phyloP scores from a whole-genome alignment of 2,329 filamentous ascomycete species.

The Cladosporium sp. region DNA sequence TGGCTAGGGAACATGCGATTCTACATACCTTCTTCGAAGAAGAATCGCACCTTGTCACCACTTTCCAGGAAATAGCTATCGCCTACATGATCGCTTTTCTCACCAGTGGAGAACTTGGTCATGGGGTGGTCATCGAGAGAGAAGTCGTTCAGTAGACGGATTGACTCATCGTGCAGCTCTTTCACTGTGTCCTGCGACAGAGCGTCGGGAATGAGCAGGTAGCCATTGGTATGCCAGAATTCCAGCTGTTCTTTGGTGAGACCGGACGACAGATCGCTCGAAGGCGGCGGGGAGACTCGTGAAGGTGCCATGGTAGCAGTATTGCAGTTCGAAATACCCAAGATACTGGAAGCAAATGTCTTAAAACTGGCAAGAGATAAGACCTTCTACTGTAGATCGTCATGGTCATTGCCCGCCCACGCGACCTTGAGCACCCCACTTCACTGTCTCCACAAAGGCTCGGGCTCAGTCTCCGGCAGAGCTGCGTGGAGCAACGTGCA shows the following conservation, averaged over 20 bases:
- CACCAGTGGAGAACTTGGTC: constrained; percentile 88
- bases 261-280: constrained; percentile 43
- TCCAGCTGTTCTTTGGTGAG: constrained; percentile 72
- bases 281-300: constrained; percentile 33
- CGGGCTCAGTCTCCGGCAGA: neutral
- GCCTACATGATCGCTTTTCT: constrained; percentile 75
- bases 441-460: constrained; percentile 6
- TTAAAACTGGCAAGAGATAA: neutral
- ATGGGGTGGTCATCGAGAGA: constrained; percentile 82
- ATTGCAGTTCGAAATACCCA: neutral
- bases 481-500: neutral
- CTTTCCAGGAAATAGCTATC: constrained; percentile 92
- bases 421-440: neutral
- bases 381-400: neutral
- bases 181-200: constrained; percentile 67
- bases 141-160: constrained; percentile 72
- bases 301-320: constrained; percentile 31
- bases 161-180: constrained; percentile 72
- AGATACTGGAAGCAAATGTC: neutral
- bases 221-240: constrained; percentile 80
- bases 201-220: constrained; percentile 81
- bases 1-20: neutral
- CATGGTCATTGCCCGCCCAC: neutral
- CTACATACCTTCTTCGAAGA: constrained; percentile 76
- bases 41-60: constrained; percentile 91